A percentile compares a stretch with the other conserved stretches of the same genome.
phyloP scores from a whole-genome alignment of 1,284 basidiomycete species.

The Serendipita sp. region DNA sequence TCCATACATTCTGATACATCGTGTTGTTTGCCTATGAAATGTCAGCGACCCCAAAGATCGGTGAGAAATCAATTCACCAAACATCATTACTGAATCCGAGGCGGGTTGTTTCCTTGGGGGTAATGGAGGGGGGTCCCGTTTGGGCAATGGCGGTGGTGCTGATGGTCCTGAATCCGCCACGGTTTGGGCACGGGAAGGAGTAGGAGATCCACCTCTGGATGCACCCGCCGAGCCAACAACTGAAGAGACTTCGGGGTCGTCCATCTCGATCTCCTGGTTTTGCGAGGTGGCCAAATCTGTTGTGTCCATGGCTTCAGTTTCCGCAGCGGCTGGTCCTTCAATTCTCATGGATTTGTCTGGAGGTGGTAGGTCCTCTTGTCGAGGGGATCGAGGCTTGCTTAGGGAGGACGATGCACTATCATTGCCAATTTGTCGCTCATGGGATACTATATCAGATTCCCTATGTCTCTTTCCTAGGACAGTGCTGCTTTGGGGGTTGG shows the following conservation, averaged over 20 bases:
- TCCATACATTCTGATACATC: constrained; percentile 98
- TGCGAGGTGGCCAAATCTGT: neutral
- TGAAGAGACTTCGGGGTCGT: neutral
- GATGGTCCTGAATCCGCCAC: constrained; percentile 17
- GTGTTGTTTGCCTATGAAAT: constrained; percentile 70
- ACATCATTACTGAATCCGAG: constrained; percentile 76
- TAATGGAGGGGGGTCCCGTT: constrained; percentile 41
- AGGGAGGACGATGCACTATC: constrained; percentile 9
- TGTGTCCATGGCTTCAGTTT: neutral
- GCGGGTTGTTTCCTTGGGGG: constrained; percentile 39
- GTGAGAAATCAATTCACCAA: constrained; percentile 39
- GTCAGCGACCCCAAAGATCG: neutral
- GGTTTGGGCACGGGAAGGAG: neutral
- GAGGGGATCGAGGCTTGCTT: constrained; percentile 1
- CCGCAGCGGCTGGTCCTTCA: neutral
- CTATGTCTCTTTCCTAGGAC: constrained; percentile 1
- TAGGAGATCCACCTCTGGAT: neutral
- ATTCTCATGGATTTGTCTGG: neutral
- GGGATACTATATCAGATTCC: constrained; percentile 10
- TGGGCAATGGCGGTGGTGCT: constrained; percentile 18
- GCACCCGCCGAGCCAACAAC: neutral
- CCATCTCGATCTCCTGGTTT: neutral
- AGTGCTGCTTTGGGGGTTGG: constrained; percentile 2
- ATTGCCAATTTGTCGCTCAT: neutral
- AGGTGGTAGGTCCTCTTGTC: neutral